These are phyloP conservation scores for Sporothrix schenckii DNA, from an alignment of 2,329 filamentous ascomycete genomes.

Conservation along the genomic window DNA sequence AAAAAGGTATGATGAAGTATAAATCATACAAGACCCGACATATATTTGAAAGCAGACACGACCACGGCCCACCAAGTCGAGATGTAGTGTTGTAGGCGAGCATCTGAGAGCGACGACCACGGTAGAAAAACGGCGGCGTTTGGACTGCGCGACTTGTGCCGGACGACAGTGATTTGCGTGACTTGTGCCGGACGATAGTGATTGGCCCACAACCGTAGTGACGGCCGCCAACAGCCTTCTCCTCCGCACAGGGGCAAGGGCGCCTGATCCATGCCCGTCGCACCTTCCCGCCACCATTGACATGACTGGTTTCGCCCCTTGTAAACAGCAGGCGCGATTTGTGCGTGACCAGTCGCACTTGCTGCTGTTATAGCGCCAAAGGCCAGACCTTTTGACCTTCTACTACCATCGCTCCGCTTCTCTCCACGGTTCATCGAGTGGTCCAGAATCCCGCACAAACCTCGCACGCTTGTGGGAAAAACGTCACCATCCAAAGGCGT, in stretches of 20 bases:
- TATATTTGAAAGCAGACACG: neutral
- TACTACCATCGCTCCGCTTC: slow-evolving; percentile 15
- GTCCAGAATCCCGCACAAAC: slow-evolving; percentile 35
- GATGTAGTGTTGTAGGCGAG: neutral
- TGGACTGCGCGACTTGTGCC: slow-evolving; percentile 21
- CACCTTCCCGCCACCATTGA: slow-evolving; percentile 15
- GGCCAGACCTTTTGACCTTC: neutral
- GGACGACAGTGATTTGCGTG: slow-evolving; percentile 16
- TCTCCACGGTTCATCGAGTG: slow-evolving; percentile 18
- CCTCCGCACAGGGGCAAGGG: neutral
- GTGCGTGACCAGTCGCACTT: slow-evolving; percentile 3
- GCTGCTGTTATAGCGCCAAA: neutral
- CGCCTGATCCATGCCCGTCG: slow-evolving; percentile 2
- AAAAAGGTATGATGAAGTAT: neutral
- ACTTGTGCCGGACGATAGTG: slow-evolving; percentile 16
- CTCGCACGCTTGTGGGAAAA: slow-evolving; percentile 28
- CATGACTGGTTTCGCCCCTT: neutral
- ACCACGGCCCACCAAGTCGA: neutral
- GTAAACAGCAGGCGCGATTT: slow-evolving; percentile 13
- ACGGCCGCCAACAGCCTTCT: slow-evolving; percentile 10
- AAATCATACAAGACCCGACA: neutral
- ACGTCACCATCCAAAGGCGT: neutral
- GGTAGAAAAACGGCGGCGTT: neutral
- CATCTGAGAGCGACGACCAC: neutral
- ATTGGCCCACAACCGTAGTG: slow-evolving; percentile 4